Evolutionary conservation across 345 rosid species (phyloP).

Genomic region (Aurinia saxatilis): DNA sequence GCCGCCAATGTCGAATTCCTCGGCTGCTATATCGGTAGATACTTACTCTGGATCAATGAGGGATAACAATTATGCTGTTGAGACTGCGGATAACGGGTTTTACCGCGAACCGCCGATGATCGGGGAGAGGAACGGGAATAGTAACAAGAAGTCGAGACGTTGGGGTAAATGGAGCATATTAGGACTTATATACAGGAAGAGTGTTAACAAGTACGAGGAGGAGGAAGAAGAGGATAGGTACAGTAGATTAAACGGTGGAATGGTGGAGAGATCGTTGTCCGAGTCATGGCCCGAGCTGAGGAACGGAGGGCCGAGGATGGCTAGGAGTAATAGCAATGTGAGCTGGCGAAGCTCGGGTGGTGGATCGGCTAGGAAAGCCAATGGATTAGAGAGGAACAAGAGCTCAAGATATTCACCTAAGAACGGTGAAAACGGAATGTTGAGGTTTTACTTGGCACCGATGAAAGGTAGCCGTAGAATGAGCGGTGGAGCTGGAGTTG

Average conservation of each 20-base stretch:
- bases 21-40: slow-evolving; percentile 45
- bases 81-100: slow-evolving; percentile 39
- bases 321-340: slow-evolving; percentile 94
- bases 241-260: slow-evolving; percentile 54
- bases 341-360: slow-evolving; percentile 78
- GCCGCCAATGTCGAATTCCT: slow-evolving; percentile 52
- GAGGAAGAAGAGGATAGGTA: slow-evolving; percentile 84
- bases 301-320: slow-evolving; percentile 62
- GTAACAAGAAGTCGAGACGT: slow-evolving; percentile 58
- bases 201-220: slow-evolving; percentile 76
- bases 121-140: slow-evolving; percentile 31
- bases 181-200: slow-evolving; percentile 71
- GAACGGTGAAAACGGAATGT: slow-evolving; percentile 62
- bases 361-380: slow-evolving; percentile 47
- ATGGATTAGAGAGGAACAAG: slow-evolving; percentile 60
- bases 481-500: slow-evolving; percentile 11
- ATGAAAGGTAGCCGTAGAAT: slow-evolving; percentile 48
- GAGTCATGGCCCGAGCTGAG: slow-evolving; percentile 91
- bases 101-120: slow-evolving; percentile 36
- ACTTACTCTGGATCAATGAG: slow-evolving; percentile 63
- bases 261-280: slow-evolving; percentile 80
- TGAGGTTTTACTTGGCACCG: slow-evolving; percentile 74
- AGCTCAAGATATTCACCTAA: slow-evolving; percentile 82
- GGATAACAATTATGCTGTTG: slow-evolving; percentile 48
- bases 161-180: slow-evolving; percentile 95